Conservation (phyloP, 768 basidiomycete genomes). For the Termitomyces sp. region DNA sequence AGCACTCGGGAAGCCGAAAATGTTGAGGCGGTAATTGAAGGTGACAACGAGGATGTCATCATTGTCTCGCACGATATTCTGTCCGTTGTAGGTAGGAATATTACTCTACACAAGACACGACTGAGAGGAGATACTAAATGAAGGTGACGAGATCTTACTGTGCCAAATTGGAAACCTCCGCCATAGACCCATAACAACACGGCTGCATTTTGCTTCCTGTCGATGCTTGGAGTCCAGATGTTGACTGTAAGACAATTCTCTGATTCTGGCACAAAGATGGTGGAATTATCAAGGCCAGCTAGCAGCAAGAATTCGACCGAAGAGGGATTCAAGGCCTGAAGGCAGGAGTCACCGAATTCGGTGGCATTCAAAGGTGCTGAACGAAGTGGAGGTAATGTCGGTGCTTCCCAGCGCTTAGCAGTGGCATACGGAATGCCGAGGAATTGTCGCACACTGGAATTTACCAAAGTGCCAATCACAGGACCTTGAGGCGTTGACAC, state of each 20-base stretch:
- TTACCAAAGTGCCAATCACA: constrained; percentile 25
- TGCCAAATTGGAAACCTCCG: constrained; percentile 34
- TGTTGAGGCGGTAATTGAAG: constrained; percentile 37
- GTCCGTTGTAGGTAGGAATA: constrained; percentile 27
- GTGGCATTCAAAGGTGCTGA: constrained; percentile 23
- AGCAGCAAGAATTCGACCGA: constrained; percentile 24
- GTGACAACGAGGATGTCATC: constrained; percentile 35
- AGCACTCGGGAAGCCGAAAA: constrained; percentile 38
- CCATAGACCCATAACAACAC: constrained; percentile 39
- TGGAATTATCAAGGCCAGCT: constrained; percentile 19
- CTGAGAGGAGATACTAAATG: neutral
- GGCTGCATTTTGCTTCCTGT: constrained; percentile 31
- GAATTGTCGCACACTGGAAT: constrained; percentile 31
- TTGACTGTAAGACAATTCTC: constrained; percentile 37
- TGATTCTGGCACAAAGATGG: constrained; percentile 27
- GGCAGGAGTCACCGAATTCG: constrained; percentile 29
- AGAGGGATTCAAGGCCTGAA: constrained; percentile 22
- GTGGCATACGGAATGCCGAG: constrained; percentile 34
- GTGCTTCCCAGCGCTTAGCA: constrained; percentile 32
- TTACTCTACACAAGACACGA: constrained; percentile 24
- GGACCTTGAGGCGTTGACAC: constrained; percentile 30
- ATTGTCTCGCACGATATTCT: constrained; percentile 30
- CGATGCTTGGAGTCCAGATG: constrained; percentile 33
- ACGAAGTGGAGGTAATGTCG: constrained; percentile 22
- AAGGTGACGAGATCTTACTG: constrained; percentile 20